Evolutionary conservation across 352 stramenopile species (phyloP).

Genomic region (Aphanomyces invadans): DNA sequence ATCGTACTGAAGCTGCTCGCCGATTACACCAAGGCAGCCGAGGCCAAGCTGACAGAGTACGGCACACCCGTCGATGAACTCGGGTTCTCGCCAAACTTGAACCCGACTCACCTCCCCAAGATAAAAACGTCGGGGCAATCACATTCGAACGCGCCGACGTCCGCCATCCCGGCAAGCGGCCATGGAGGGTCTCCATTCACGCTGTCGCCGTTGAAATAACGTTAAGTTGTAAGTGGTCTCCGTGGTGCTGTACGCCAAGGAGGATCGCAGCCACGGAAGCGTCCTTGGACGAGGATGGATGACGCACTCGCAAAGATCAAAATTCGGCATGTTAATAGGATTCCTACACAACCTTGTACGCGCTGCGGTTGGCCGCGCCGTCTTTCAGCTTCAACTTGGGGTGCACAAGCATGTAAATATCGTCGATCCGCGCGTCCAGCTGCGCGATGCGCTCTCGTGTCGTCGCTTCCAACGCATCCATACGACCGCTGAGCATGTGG

Average conservation of each 20-base stretch:
- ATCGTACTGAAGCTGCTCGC: conserved; percentile 73
- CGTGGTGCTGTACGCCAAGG: no score
- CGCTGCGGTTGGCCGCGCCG: conserved; percentile 19
- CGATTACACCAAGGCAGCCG: conserved; percentile 66
- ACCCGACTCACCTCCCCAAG: conserved; percentile 24
- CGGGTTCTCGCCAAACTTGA: conserved; percentile 44
- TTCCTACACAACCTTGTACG: conserved; percentile 23
- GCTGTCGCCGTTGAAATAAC: neutral
- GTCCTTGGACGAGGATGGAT: neutral
- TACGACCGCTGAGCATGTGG: conserved; percentile 34
- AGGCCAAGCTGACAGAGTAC: conserved; percentile 87
- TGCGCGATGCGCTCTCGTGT: conserved; percentile 23
- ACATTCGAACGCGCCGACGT: conserved; percentile 5
- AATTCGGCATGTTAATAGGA: neutral
- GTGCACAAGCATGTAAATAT: conserved; percentile 25
- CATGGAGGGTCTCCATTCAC: neutral
- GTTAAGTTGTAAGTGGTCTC: neutral
- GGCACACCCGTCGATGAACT: conserved; percentile 85
- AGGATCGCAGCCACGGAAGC: no score
- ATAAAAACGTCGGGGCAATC: no score
- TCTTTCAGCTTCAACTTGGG: conserved; percentile 25
- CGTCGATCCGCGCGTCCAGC: conserved; percentile 48
- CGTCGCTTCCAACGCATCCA: conserved; percentile 21
- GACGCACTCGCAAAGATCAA: neutral
- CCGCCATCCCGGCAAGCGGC: neutral